Base-by-base conservation (phyloP, 1,284 basidiomycete genomes). In the Lentinula novae-zelandiae region DNA sequence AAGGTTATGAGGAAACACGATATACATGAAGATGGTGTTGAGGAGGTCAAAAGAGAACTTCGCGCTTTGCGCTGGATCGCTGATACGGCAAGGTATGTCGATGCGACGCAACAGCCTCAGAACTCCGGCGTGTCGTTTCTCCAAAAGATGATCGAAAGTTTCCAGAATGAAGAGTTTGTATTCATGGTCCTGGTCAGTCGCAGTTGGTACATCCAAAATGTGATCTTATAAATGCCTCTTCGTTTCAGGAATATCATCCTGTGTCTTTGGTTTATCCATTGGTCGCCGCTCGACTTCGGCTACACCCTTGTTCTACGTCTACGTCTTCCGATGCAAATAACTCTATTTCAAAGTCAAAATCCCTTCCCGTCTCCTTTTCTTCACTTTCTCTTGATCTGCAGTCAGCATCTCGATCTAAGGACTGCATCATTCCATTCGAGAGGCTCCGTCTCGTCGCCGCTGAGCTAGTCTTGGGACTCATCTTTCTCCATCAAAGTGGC, bases 361-460 rank as follows among this genome's bases (percentile, higher is more conserved):
- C 67, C 20, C 50, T 68, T 12, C 67, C 65, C 17, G 62, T 62
- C 48, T 60, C 55, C 57, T 57, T 54, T 46, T 56, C 42, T 52
- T 48, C 54, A 33, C n/a, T 20, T 82, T 61, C 72, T 81, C 13
- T 40, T n/a, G 40, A 50, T 50, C n/a, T 33, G 20, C 7, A n/a
- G 73, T 79, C 40, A 79, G 79, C 15, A 70, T 73, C 8, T 75
- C 82, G 71, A 75, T 75, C 39, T 79, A 84, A 65, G 53, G 46
- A 44, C 20, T 54, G 0, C 42, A 5, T 27, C 3, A 13, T 12
- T 34, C 15, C 44, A 55, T 49, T 65, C 50, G 76, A 81, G 7
- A 76, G 80, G 9, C 80, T 89, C 7, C 76, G 80, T 49, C 82
- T 89, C 66, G 82, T 86, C 60, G 78, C 85, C 6, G 84, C 83